These are phyloP conservation scores for Leccinum disarticulatum DNA, from an alignment of 768 basidiomycete genomes.

Conservation along the genomic window DNA sequence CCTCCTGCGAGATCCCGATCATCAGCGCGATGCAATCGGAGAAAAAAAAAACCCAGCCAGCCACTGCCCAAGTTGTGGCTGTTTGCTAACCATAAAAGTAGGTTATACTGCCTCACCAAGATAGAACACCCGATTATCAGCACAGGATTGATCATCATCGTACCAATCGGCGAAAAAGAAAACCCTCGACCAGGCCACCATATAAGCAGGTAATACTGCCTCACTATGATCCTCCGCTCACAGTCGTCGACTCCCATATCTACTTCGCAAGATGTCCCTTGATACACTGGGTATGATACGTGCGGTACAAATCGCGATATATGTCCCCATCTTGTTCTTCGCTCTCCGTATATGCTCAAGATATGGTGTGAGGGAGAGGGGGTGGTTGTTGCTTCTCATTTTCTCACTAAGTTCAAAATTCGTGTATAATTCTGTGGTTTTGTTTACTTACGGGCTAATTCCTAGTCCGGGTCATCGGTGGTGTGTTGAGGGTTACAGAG, in stretches of 20 bases:
- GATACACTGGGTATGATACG: conserved; percentile 50
- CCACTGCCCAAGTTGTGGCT: no score
- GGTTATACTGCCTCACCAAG: no score
- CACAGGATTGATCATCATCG: no score
- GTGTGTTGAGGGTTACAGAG: conserved; percentile 35
- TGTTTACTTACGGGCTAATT: conserved; percentile 3
- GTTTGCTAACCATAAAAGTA: no score
- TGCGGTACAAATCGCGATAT: conserved; percentile 58
- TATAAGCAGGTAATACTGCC: neutral
- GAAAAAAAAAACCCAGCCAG: no score
- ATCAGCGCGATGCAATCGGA: no score
- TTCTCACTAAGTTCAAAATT: conserved; percentile 53
- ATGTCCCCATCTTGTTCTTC: conserved; percentile 52
- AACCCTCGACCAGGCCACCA: no score
- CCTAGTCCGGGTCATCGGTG: conserved; percentile 57
- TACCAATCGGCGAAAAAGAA: no score
- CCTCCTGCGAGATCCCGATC: no score
- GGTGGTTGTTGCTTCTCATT: conserved; percentile 64
- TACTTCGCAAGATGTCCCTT: conserved; percentile 31
- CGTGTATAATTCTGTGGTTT: neutral
- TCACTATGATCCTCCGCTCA: neutral
- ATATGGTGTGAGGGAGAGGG: conserved; percentile 60
- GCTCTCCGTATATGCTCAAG: conserved; percentile 46
- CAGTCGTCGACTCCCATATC: neutral
- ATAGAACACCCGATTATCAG: no score